These are phyloP conservation scores for Arabidopsis suecica DNA, from an alignment of 345 rosid species.

Conservation along the genomic window DNA sequence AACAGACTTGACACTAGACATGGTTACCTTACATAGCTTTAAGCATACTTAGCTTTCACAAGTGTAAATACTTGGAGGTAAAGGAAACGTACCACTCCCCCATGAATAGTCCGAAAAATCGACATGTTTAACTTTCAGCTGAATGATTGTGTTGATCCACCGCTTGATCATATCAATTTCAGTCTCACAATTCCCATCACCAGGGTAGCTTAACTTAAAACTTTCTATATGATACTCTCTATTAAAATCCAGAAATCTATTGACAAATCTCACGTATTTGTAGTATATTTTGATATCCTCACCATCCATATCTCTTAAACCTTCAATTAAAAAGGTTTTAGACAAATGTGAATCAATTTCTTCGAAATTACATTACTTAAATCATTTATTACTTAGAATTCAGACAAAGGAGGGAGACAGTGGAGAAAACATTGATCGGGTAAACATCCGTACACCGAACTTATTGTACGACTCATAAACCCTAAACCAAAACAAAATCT, in stretches of 20 bases:
- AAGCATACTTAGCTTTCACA: slow-evolving; percentile 25
- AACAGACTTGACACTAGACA: slow-evolving; percentile 7
- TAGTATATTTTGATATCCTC: background rate
- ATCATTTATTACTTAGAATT: slow-evolving; percentile 1
- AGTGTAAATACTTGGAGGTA: slow-evolving; percentile 11
- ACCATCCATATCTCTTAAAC: no score
- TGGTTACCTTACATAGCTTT: background rate
- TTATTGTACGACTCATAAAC: slow-evolving; percentile 33
- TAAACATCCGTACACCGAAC: slow-evolving; percentile 37
- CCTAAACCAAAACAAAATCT: slow-evolving; percentile 24
- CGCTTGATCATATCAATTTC: no score
- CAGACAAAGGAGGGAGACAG: background rate
- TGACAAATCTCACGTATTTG: no score
- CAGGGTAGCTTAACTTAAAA: no score
- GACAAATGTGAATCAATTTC: no score
- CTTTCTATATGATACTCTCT: no score
- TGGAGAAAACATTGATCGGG: slow-evolving; percentile 27
- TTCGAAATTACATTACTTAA: no score
- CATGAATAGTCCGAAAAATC: background rate
- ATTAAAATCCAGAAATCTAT: no score
- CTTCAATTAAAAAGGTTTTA: no score
- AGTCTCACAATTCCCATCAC: no score
- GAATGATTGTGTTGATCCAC: background rate
- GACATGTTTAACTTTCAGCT: slow-evolving; percentile 11
- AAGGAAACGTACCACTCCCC: background rate